Evolutionary conservation across 1,139 yeast genomes (phyloP), one percentile per base, ranked within the genome.

Genomic region (Geotrichum restrictum): DNA sequence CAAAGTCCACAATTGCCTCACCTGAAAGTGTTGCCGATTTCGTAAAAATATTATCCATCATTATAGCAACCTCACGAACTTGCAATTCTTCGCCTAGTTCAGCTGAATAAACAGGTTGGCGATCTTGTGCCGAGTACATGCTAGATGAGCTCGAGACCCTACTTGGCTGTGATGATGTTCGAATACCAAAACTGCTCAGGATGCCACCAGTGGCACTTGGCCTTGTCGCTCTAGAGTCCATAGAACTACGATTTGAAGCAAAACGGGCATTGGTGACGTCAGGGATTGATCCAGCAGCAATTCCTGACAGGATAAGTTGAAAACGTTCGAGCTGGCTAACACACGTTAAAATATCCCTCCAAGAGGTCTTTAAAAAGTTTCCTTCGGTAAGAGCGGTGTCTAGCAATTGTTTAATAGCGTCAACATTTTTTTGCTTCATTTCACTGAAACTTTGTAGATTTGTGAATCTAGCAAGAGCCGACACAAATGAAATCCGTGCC

Each of bases 291-390:
- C 82, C 85, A 45, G 93, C 88, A 57, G 88, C 93, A 49, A 88
- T 81, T 52, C 98, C 98, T 62, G 88, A 85, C 0, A 96, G 88
- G 53, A 89, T 83, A 49, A 93, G 74, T 68, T 89, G 96, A 55
- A 89, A 74, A 65, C 98, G 78, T 66, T 94, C 98, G 49, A 93
- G 79, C 69, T 93, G 98, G 7, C 97, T 88, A 50, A 91, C 82
- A 2, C 91, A 82, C 2, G 85, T 79, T 58, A 94, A 75, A 22
- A 94, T 78, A 60, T 86, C 94, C 57, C 78, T 80, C 99, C 99
- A 94, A 0, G 96, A 83, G 2, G 74, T 73, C 50, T 79, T 79
- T 59, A 94, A 73, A 56, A 74, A 73, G 56, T 87, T 79, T 13
- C 96, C 96, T 62, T 88, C 96, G 2, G 80, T 70, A 14, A 86